Percentiles rank a stretch among this genome's conserved stretches.
phyloP scores from a whole-genome alignment of 768 basidiomycete species.

The Podaxis sp. region DNA sequence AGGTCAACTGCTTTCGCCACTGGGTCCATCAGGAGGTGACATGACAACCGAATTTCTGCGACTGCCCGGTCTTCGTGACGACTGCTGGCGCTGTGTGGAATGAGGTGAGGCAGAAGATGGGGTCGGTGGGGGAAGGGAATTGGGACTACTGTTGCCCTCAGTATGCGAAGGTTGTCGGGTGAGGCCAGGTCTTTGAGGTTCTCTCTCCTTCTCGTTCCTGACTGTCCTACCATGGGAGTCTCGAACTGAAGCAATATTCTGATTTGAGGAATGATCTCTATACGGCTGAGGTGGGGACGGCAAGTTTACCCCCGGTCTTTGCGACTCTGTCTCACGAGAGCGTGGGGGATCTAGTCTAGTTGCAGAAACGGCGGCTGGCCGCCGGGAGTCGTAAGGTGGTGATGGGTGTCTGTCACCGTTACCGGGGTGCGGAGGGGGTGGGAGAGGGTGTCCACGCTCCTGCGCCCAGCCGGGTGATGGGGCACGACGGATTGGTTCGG shows the following conservation, averaged over 20 bases:
- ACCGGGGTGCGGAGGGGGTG: constrained; percentile 17
- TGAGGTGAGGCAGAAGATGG: constrained; percentile 9
- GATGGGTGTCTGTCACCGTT: constrained; percentile 45
- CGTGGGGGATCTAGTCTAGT: constrained; percentile 47
- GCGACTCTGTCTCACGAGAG: constrained; percentile 26
- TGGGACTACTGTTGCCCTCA: constrained; percentile 8
- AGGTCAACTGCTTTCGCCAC: constrained; percentile 16
- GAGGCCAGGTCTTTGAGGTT: constrained; percentile 25
- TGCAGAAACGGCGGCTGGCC: constrained; percentile 46
- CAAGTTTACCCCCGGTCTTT: constrained; percentile 23
- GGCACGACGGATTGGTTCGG: constrained; percentile 34
- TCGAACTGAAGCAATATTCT: constrained; percentile 19
- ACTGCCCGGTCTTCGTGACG: constrained; percentile 27
- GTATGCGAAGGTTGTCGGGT: constrained; percentile 25
- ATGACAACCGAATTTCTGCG: constrained; percentile 37
- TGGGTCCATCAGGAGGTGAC: constrained; percentile 30
- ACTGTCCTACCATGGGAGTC: constrained; percentile 21
- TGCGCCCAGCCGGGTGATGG: constrained; percentile 43
- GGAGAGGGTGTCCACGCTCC: constrained; percentile 31
- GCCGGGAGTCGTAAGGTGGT: constrained; percentile 49
- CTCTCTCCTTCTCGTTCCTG: constrained; percentile 17
- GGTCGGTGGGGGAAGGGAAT: background rate
- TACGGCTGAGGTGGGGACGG: constrained; percentile 35
- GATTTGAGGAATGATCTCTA: constrained; percentile 29
- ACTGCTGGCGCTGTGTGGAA: constrained; percentile 7